Percentiles rank a stretch among this genome's conserved stretches.
Conservation (phyloP, 257 asterid genomes). For the Nicotiana benthamiana region DNA sequence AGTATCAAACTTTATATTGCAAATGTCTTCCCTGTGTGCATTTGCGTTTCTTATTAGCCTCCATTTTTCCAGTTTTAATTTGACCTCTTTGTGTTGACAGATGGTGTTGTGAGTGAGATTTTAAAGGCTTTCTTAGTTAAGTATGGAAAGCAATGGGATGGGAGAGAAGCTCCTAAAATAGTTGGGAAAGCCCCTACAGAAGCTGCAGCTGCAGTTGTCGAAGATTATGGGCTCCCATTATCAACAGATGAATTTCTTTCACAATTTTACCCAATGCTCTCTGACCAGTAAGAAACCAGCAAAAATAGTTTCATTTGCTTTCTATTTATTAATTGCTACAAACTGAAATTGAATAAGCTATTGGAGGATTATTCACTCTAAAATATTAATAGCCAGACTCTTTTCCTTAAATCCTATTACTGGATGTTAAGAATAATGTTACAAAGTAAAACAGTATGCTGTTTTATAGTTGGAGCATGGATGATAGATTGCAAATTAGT, state of each 20-base stretch:
- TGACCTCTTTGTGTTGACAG: conserved; percentile 27
- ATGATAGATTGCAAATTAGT: background rate
- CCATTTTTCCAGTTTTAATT: background rate
- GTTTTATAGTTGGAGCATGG: background rate
- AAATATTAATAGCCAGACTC: background rate
- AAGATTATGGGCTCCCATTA: conserved; percentile 65
- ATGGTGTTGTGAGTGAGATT: conserved; percentile 61
- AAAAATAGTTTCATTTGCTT: conserved; percentile 6
- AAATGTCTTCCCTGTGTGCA: background rate
- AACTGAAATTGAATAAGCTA: background rate
- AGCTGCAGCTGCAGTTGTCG: conserved; percentile 64
- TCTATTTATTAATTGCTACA: background rate
- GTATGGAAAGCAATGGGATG: conserved; percentile 87
- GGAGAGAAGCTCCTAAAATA: conserved; percentile 35
- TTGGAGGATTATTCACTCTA: background rate
- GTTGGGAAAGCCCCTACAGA: conserved; percentile 73
- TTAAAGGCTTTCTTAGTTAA: conserved; percentile 54
- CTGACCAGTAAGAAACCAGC: conserved; percentile 42
- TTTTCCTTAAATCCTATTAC: background rate
- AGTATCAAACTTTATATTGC: background rate
- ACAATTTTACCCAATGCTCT: conserved; percentile 49
- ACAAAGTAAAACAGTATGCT: background rate
- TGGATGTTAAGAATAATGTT: background rate
- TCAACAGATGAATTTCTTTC: conserved; percentile 53
- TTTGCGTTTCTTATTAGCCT: background rate